Evolutionary conservation across 495 filamentous ascomycete species (phyloP), one percentile per base, ranked within the genome.

Genomic region (Trichocladium uniseriatum): DNA sequence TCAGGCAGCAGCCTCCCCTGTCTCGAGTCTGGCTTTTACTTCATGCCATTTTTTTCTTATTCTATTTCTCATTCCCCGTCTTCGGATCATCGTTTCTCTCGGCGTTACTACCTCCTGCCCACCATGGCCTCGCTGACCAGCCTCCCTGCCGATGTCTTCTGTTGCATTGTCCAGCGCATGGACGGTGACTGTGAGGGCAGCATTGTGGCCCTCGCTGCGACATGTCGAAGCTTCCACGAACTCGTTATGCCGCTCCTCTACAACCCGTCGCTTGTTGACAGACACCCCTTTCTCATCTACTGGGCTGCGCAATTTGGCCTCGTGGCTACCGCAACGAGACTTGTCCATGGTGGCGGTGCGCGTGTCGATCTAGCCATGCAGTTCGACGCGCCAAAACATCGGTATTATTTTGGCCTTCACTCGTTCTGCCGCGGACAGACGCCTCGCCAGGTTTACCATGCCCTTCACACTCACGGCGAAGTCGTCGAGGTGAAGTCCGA

Each of bases 231-330:
- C 6, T 31, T 47, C 13, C 39, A 48, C 29, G 2, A 21, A 0
- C 14, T 48, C 21, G 31, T 38, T 27, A 43, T 53, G 35, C 43
- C 38, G 13, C 9, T 38, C 20, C 38, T 53, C 5, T 48, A 47
- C 21, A 5, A 47, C n/a, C 7, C 22, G 3, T 29, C 5, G 5
- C 27, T 38, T 6, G 38, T 22, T n/a, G 11, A 36, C 0, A 36
- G 37, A 24, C 22, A 48, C 16, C 43, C 43, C 2, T 7, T 11
- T 6, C 51, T 53, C 37, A 21, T 53, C 13, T 39, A 20, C 31
- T 53, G 51, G 51, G 43, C 43, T 34, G 43, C 51, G 4, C 36
- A 43, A 5, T 48, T 22, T 14, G 43, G 38, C 10, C 35, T 19
- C 16, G 9, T 42, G 5, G 13, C 13, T 19, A 43, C 43, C n/a